Evolutionary conservation across 2,329 filamentous ascomycete genomes (phyloP).

Genomic region (Ampelomyces quisqualis): DNA sequence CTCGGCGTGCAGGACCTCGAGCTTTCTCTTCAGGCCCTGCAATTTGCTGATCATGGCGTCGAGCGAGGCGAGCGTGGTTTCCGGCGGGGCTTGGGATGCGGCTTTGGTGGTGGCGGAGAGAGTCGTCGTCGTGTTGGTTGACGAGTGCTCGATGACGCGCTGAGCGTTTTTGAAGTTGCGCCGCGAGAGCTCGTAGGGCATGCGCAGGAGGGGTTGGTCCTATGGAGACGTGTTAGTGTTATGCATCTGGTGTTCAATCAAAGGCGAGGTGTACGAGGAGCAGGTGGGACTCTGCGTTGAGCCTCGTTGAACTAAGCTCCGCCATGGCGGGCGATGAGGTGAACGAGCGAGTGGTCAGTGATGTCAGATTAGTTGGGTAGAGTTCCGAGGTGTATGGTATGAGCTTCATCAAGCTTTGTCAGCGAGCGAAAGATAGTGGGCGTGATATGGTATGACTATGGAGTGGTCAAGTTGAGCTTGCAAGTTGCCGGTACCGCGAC

Average conservation of each 20-base stretch:
- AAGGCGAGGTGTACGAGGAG: conserved; percentile 60
- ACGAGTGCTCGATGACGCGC: conserved; percentile 72
- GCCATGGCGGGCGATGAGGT: conserved; percentile 41
- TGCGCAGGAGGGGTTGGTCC: conserved; percentile 92
- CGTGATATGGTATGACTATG: no score
- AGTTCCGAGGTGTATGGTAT: no score
- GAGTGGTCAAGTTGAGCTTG: no score
- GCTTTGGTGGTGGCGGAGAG: conserved; percentile 60
- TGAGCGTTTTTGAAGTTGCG: conserved; percentile 91
- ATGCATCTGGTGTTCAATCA: no score
- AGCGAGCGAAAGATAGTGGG: no score
- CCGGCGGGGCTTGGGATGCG: conserved; percentile 54
- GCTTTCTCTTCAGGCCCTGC: conserved; percentile 84
- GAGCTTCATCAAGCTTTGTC: no score
- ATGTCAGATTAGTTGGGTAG: neutral
- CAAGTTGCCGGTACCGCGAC: no score
- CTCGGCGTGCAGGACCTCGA: conserved; percentile 73
- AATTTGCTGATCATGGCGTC: conserved; percentile 84
- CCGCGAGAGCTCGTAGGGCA: conserved; percentile 87
- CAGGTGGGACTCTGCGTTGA: conserved; percentile 74
- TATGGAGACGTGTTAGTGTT: conserved; percentile 41
- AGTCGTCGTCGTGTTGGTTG: conserved; percentile 60
- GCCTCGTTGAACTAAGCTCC: conserved; percentile 59
- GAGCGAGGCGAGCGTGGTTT: conserved; percentile 67
- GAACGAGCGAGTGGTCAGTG: neutral